Conservation (phyloP, 371 early-diverging fungal species). For the Smittium mucronatum region DNA sequence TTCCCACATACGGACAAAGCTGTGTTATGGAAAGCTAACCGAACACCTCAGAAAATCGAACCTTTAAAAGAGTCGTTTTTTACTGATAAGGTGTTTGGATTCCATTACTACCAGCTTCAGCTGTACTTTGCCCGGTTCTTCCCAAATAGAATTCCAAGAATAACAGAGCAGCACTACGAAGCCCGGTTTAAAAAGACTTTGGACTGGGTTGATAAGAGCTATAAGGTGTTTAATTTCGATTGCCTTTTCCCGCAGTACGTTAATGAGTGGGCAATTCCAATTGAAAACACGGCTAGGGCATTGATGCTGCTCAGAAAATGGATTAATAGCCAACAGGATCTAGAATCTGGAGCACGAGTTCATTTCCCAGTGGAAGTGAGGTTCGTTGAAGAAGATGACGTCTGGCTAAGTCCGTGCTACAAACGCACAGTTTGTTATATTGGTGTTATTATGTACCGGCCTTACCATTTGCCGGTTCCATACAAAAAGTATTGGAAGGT, state of each 20-base stretch:
- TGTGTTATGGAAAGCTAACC: slow-evolving; percentile 62
- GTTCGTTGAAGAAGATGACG: slow-evolving; percentile 58
- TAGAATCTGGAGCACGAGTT: slow-evolving; percentile 25
- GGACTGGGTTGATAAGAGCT: slow-evolving; percentile 47
- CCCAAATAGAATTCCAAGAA: slow-evolving; percentile 43
- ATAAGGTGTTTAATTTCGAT: slow-evolving; percentile 69
- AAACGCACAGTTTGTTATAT: slow-evolving; percentile 61
- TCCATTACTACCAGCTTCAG: slow-evolving; percentile 51
- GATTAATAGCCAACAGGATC: slow-evolving; percentile 34
- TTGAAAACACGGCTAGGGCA: slow-evolving; percentile 47
- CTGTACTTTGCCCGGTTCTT: slow-evolving; percentile 45
- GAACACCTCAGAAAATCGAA: slow-evolving; percentile 30
- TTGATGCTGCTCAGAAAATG: slow-evolving; percentile 45
- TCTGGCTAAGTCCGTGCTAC: slow-evolving; percentile 68
- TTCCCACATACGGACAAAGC: slow-evolving; percentile 66
- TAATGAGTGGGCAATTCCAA: slow-evolving; percentile 73
- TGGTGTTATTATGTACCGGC: slow-evolving; percentile 78
- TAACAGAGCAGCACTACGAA: slow-evolving; percentile 34
- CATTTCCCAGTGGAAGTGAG: slow-evolving; percentile 74
- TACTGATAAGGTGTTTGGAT: slow-evolving; percentile 40
- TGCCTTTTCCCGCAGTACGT: slow-evolving; percentile 74
- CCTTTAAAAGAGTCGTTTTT: slow-evolving; percentile 32
- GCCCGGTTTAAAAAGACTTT: slow-evolving; percentile 38
- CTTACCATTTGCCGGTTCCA: slow-evolving; percentile 53
- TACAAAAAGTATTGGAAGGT: slow-evolving; percentile 63